phyloP scores from a whole-genome alignment of 1,284 basidiomycete genomes.

The Puccinia coronata region DNA sequence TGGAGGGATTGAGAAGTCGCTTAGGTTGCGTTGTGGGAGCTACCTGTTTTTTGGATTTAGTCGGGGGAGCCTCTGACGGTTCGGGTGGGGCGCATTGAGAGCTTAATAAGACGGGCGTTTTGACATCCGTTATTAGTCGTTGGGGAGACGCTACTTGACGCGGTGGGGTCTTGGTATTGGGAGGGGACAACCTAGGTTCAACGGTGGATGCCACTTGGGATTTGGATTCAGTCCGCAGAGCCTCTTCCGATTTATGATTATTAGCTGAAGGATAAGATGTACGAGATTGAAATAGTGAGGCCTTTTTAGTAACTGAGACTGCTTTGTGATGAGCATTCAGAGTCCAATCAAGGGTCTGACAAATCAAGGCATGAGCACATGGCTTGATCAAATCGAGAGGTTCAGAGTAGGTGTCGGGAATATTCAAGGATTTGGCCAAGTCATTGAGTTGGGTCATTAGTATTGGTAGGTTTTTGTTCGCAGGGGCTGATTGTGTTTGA shows the following conservation, averaged over 20 bases:
- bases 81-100: background rate
- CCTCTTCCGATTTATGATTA: background rate
- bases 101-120: too few species aligned
- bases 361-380: background rate
- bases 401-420: slow-evolving; percentile 8
- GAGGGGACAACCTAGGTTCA: too few species aligned
- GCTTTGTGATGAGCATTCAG: background rate
- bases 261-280: background rate
- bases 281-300: background rate
- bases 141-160: too few species aligned
- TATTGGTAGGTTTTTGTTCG: background rate
- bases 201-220: background rate
- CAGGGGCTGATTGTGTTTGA: background rate
- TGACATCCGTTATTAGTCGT: too few species aligned
- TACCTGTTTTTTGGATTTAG: background rate
- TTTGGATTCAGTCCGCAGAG: background rate
- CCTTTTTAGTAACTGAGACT: background rate
- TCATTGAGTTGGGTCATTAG: background rate
- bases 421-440: background rate
- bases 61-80: background rate
- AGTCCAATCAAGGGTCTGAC: slow-evolving; percentile 21
- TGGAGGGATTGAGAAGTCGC: too few species aligned
- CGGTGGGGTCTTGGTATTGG: too few species aligned
- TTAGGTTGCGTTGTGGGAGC: too few species aligned
- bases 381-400: slow-evolving; percentile 14